phyloP scores from a whole-genome alignment of 441 rosid genomes.

The Pelargonium citronellum region DNA sequence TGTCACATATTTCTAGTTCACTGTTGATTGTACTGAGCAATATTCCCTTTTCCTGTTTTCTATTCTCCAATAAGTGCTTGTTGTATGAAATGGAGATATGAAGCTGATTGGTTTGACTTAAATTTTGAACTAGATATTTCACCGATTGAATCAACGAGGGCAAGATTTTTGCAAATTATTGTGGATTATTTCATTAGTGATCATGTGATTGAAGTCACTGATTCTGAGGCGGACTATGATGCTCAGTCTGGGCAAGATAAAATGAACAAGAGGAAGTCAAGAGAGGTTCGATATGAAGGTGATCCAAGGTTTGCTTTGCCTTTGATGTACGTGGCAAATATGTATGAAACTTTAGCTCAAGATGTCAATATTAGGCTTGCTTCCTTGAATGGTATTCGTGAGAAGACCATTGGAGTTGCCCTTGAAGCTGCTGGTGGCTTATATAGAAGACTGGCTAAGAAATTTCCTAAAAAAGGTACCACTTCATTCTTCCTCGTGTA shows the following conservation, averaged over 20 bases:
- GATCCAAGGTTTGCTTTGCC: slow-evolving; percentile 67
- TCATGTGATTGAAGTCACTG: slow-evolving; percentile 55
- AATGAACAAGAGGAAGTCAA: slow-evolving; percentile 62
- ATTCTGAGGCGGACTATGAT: slow-evolving; percentile 41
- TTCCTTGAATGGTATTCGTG: slow-evolving; percentile 68
- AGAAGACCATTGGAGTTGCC: slow-evolving; percentile 77
- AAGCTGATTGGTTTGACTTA: slow-evolving; percentile 14
- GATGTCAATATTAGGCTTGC: slow-evolving; percentile 69
- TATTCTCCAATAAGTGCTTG: background rate
- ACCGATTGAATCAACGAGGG: slow-evolving; percentile 81
- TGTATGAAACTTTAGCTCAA: slow-evolving; percentile 72
- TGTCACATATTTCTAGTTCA: background rate
- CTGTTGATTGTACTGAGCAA: background rate
- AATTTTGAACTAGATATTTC: slow-evolving; percentile 52
- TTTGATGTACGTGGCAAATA: slow-evolving; percentile 82
- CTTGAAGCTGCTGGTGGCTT: slow-evolving; percentile 97
- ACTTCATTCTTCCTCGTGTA: background rate
- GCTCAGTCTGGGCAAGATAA: slow-evolving; percentile 45
- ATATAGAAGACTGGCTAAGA: slow-evolving; percentile 71
- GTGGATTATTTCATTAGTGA: slow-evolving; percentile 65
- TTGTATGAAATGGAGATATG: background rate
- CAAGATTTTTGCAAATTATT: slow-evolving; percentile 67
- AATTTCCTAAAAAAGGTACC: slow-evolving; percentile 85
- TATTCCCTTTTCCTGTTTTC: background rate
- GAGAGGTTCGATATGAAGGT: slow-evolving; percentile 71